Base-by-base conservation (phyloP, 192 early-diverging fungal genomes). In the Coemansia sp. region DNA sequence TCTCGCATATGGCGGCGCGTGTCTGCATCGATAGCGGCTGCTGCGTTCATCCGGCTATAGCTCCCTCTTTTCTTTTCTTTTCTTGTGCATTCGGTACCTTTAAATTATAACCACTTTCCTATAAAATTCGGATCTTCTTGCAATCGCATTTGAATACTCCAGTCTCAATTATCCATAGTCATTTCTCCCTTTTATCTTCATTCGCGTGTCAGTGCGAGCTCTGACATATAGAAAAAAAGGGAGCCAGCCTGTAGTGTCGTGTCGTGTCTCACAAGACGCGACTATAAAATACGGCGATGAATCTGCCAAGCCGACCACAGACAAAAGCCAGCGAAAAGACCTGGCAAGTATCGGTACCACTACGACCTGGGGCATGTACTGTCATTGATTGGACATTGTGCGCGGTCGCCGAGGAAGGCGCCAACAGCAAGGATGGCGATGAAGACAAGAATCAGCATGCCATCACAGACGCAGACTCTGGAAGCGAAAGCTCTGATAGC, bases 291-390 rank as follows among this genome's bases (percentile, higher is more conserved):
- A 49, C 13, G 12, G 11, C 40, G 51, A 84, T 84, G 82, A 73
- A 78, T 64, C 68, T 84, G 47, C 59, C 77, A n/a, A 68, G 69
- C 13, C 63, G 36, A 40, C 64, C 68, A 20, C 74, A 63, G 63
- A 51, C 77, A 20, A 67, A 68, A 27, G 20, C 64, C 20, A 71
- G 74, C 62, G 67, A 79, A 40, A 65, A 60, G 51, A 71, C 67
- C 61, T 78, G 82, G 77, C 74, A 74, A 27, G 68, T 71, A 13
- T 64, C 77, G 4, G 68, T 77, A 31, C 31, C 74, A 52, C 72
- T 84, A 65, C 76, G 70, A 3, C 82, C 71, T 11, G 82, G 82
- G 9, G 77, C 74, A 42, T 84, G 82, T 61, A 84, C 82, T 12
- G 55, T 84, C 22, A 51, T 84, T 22, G 82, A 84, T 51, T 84